Evolutionary conservation across 1,139 yeast genomes (phyloP).

Genomic region (Pichia sp.): DNA sequence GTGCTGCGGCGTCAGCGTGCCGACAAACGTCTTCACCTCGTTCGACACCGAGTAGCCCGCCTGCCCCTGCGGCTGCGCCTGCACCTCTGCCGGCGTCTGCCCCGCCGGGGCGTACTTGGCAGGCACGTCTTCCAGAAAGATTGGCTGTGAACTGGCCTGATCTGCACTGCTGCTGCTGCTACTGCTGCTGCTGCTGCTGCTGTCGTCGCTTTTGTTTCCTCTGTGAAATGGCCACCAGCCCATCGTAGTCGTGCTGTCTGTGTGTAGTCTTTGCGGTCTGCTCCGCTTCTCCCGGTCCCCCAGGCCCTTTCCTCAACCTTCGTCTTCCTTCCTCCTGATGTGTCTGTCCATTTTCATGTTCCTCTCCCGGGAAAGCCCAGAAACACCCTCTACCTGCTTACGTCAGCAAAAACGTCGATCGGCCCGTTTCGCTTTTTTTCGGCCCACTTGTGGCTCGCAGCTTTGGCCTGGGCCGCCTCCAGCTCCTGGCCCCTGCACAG

Average conservation of each 20-base stretch:
- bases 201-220: constrained; percentile 6
- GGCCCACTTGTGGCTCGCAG: no score
- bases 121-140: constrained; percentile 31
- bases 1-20: constrained; percentile 38
- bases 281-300: not conserved
- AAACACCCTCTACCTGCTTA: no score
- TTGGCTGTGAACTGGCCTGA: constrained; percentile 14
- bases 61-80: not conserved
- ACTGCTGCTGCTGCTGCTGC: not conserved
- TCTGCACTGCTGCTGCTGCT: not conserved
- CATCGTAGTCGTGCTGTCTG: constrained; percentile 2
- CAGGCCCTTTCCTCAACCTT: not conserved
- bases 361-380: not conserved
- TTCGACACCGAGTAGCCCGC: constrained; percentile 19
- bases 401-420: no score
- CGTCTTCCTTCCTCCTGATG: not conserved
- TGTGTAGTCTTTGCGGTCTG: not conserved
- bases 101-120: constrained; percentile 24
- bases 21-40: constrained; percentile 20
- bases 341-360: not conserved
- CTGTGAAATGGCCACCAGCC: constrained; percentile 27
- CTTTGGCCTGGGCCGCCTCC: no score
- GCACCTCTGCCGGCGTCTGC: not conserved
- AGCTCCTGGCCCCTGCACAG: no score
- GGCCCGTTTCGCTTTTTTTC: no score